Conservation (phyloP, 2,329 filamentous ascomycete genomes). For the Aureobasidium lini region DNA sequence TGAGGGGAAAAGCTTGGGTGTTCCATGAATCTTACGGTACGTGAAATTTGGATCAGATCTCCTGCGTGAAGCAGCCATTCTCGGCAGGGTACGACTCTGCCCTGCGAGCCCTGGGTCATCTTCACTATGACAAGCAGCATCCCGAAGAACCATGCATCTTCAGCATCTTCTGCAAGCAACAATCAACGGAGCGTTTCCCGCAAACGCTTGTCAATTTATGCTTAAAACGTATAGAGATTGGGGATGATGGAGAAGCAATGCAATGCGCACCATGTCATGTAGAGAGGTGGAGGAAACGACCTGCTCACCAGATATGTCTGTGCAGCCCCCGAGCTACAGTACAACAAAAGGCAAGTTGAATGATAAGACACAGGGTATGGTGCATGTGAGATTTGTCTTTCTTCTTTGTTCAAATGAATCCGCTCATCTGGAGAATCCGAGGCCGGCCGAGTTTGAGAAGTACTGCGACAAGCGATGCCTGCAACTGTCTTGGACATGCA, state of each 20-base stretch:
- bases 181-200: neutral
- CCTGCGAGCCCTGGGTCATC: neutral
- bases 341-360: neutral
- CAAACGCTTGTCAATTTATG: neutral
- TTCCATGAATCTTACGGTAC: neutral
- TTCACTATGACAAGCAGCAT: neutral
- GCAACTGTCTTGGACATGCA: neutral
- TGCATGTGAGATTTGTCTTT: neutral
- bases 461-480: neutral
- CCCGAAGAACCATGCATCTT: neutral
- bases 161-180: neutral
- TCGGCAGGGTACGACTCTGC: neutral
- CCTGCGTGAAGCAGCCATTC: neutral
- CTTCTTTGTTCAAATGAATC: neutral
- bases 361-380: neutral
- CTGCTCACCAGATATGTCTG: neutral
- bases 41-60: neutral
- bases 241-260: neutral
- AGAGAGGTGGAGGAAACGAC: neutral
- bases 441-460: neutral
- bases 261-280: neutral
- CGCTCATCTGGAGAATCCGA: too few species aligned
- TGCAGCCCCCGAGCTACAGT: neutral
- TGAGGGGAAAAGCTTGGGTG: neutral
- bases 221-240: neutral